Percentiles rank a stretch among this genome's conserved stretches.
phyloP scores from a whole-genome alignment of 495 filamentous ascomycete species.

The Chaetomium cochliodes region DNA sequence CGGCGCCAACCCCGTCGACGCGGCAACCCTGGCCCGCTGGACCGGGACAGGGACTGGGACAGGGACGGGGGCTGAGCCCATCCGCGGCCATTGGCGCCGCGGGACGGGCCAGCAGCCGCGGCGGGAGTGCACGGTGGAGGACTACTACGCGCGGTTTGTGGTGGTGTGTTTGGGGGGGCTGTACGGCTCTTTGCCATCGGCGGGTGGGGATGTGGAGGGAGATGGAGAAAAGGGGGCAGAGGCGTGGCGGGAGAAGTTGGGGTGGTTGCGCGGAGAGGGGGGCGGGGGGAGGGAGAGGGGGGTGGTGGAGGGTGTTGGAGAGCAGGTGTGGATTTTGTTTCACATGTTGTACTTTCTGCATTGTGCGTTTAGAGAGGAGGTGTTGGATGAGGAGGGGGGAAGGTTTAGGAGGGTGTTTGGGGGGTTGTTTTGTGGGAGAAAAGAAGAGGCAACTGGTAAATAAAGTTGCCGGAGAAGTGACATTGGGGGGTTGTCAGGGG shows the following conservation, averaged over 20 bases:
- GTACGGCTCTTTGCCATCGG: not conserved
- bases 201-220: not conserved
- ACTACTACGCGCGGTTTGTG: constrained; percentile 3
- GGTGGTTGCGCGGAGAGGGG: not conserved
- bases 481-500: too few relatives aligned
- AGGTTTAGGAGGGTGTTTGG: not conserved
- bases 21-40: not conserved
- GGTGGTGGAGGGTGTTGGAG: not conserved
- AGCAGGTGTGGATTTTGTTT: constrained; percentile 2
- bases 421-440: not conserved
- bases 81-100: not conserved
- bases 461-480: too few relatives aligned
- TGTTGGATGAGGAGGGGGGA: not conserved
- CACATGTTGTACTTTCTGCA: not conserved
- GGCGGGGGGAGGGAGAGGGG: not conserved
- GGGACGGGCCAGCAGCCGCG: not conserved
- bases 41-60: too few relatives aligned
- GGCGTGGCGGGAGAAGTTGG: not conserved
- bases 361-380: not conserved
- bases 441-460: too few relatives aligned
- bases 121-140: not conserved
- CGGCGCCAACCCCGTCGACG: not conserved
- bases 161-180: not conserved
- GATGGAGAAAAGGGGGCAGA: not conserved
- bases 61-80: too few relatives aligned